Conservation (phyloP, 495 filamentous ascomycete species). For the Penicillium lividum region DNA sequence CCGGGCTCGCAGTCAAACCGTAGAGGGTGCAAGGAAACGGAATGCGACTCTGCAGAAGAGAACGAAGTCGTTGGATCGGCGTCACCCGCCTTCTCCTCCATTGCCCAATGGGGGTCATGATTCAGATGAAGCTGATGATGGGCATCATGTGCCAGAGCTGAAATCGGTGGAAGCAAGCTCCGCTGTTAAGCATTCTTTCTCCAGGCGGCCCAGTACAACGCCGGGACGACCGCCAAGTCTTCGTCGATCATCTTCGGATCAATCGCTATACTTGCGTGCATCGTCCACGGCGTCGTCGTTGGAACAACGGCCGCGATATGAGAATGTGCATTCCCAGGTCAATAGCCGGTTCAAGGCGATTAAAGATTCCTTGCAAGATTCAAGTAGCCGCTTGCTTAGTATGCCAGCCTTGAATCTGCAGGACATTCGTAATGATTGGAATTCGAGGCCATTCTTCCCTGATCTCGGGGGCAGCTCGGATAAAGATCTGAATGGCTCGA, state of each 20-base stretch:
- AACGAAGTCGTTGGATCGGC: slow-evolving; percentile 19
- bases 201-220: slow-evolving; percentile 28
- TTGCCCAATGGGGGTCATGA: slow-evolving; percentile 6
- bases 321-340: slow-evolving; percentile 70
- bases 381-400: slow-evolving; percentile 69
- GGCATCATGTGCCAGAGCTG: slow-evolving; percentile 30
- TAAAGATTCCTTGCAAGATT: slow-evolving; percentile 80
- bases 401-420: slow-evolving; percentile 56
- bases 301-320: slow-evolving; percentile 83
- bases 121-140: slow-evolving; percentile 24
- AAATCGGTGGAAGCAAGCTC: slow-evolving; percentile 31
- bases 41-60: not conserved
- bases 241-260: slow-evolving; percentile 69
- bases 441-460: slow-evolving; percentile 29
- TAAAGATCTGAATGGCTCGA: slow-evolving; percentile 8
- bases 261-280: slow-evolving; percentile 63
- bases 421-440: slow-evolving; percentile 49
- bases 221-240: slow-evolving; percentile 41
- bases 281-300: slow-evolving; percentile 78
- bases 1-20: slow-evolving; percentile 34
- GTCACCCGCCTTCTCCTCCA: not conserved
- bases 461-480: slow-evolving; percentile 21
- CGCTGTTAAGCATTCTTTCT: slow-evolving; percentile 39
- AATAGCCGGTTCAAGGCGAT: slow-evolving; percentile 92
- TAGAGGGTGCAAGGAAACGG: slow-evolving; percentile 15